Percentiles rank a stretch among this genome's conserved stretches.
These are phyloP conservation scores for Globisporangium irregulare DNA, from an alignment of 352 stramenopile species.

Conservation along the genomic window DNA sequence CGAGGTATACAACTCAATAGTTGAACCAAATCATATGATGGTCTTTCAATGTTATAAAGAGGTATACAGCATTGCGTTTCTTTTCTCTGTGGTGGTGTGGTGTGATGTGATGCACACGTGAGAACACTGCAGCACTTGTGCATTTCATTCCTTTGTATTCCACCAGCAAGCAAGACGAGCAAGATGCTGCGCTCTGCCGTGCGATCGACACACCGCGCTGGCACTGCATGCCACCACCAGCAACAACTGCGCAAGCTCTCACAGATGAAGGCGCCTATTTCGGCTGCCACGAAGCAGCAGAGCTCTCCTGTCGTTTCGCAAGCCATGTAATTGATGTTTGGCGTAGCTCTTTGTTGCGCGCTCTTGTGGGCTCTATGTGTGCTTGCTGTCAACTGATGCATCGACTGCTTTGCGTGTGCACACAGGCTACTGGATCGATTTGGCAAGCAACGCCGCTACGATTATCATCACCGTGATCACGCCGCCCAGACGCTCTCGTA, in stretches of 20 bases:
- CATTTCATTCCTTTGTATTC: background rate
- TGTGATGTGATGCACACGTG: background rate
- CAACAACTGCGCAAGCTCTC: conserved; percentile 17
- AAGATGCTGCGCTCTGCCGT: conserved; percentile 15
- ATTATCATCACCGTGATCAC: conserved; percentile 19
- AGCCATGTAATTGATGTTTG: conserved; percentile 13
- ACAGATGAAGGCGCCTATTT: background rate
- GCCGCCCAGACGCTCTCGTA: conserved; percentile 23
- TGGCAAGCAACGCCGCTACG: conserved; percentile 25
- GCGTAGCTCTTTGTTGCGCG: background rate
- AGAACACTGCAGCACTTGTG: background rate
- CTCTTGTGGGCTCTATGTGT: background rate
- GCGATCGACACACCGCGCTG: conserved; percentile 12
- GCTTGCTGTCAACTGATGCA: background rate
- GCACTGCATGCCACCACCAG: background rate
- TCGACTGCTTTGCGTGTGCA: background rate
- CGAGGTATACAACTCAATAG: background rate
- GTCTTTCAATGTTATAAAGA: background rate
- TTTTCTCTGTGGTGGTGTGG: conserved; percentile 2
- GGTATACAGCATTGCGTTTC: background rate
- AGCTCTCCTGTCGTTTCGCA: conserved; percentile 8
- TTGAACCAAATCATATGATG: background rate
- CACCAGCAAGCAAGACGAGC: background rate
- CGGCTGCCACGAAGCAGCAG: background rate
- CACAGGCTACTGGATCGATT: conserved; percentile 26